These are phyloP conservation scores for Cymbopogon flexuosus DNA, from an alignment of 202 grass and related monocot species.

Conservation along the genomic window DNA sequence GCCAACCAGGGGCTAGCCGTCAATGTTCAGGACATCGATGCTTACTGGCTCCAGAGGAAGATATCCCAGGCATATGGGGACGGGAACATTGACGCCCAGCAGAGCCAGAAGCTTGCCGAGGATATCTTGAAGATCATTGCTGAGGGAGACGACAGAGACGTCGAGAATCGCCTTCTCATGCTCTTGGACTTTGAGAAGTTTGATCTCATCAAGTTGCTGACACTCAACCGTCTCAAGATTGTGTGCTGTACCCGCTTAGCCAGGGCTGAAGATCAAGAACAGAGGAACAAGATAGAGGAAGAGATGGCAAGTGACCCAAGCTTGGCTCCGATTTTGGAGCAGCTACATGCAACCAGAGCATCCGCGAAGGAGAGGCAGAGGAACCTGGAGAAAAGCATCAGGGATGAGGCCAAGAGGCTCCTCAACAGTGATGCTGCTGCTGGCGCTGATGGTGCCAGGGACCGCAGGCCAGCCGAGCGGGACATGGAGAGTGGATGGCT, in stretches of 20 bases:
- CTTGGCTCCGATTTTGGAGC: constrained; percentile 58
- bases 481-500: constrained; percentile 81
- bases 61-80: no score
- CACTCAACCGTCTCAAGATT: constrained; percentile 71
- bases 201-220: constrained; percentile 73
- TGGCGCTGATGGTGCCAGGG: constrained; percentile 36
- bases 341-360: constrained; percentile 84
- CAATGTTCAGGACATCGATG: no score
- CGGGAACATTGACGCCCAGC: no score
- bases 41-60: no score
- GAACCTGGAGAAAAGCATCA: constrained; percentile 83
- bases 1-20: no score
- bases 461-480: constrained; percentile 47
- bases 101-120: no score
- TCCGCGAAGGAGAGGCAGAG: constrained; percentile 84
- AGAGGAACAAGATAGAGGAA: constrained; percentile 74
- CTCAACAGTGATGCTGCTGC: constrained; percentile 51
- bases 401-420: constrained; percentile 78
- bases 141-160: constrained; percentile 67
- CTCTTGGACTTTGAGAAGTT: constrained; percentile 87
- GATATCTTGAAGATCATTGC: no score
- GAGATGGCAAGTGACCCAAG: constrained; percentile 54
- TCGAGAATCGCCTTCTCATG: constrained; percentile 72
- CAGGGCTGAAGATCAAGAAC: constrained; percentile 74
- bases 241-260: constrained; percentile 84